These are phyloP conservation scores for Aspergillus glaucus DNA, from an alignment of 2,329 filamentous ascomycete species.

Conservation along the genomic window DNA sequence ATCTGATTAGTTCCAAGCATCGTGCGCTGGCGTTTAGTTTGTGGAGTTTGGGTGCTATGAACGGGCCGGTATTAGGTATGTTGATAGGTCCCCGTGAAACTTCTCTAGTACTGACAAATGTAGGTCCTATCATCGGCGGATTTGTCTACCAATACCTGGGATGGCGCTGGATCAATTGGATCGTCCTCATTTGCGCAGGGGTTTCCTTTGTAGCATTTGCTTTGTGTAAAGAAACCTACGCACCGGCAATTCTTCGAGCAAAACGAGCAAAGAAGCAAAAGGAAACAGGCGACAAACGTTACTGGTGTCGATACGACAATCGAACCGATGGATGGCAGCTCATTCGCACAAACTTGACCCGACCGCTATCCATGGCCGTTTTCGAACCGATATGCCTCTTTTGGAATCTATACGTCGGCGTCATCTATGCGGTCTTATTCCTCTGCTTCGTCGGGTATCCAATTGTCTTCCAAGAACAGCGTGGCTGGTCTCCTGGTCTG, in stretches of 20 bases:
- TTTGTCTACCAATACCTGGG: slow-evolving; percentile 49
- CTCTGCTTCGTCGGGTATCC: slow-evolving; percentile 80
- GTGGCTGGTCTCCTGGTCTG: slow-evolving; percentile 64
- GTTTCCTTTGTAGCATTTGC: slow-evolving; percentile 52
- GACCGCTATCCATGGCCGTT: slow-evolving; percentile 59
- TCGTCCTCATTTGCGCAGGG: slow-evolving; percentile 63
- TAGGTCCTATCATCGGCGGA: slow-evolving; percentile 31
- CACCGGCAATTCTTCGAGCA: slow-evolving; percentile 56
- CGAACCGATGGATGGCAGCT: slow-evolving; percentile 48
- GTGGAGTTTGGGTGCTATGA: slow-evolving; percentile 70
- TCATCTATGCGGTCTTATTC: slow-evolving; percentile 76
- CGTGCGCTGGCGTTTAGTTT: slow-evolving; percentile 72
- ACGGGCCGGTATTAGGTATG: slow-evolving; percentile 48
- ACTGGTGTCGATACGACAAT: slow-evolving; percentile 68
- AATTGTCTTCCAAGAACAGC: slow-evolving; percentile 62
- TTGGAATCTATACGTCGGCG: slow-evolving; percentile 57
- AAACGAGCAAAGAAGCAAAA: slow-evolving; percentile 53
- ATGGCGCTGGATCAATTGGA: slow-evolving; percentile 77
- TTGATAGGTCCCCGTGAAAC: slow-evolving; percentile 7
- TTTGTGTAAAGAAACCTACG: slow-evolving; percentile 64
- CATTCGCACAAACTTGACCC: slow-evolving; percentile 61
- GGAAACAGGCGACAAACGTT: slow-evolving; percentile 40
- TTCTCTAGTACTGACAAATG: slow-evolving; percentile 24
- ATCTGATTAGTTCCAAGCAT: slow-evolving; percentile 66
- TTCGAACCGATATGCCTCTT: slow-evolving; percentile 70